phyloP scores from a whole-genome alignment of 2,329 filamentous ascomycete species.

The Hypoxylon sp. region DNA sequence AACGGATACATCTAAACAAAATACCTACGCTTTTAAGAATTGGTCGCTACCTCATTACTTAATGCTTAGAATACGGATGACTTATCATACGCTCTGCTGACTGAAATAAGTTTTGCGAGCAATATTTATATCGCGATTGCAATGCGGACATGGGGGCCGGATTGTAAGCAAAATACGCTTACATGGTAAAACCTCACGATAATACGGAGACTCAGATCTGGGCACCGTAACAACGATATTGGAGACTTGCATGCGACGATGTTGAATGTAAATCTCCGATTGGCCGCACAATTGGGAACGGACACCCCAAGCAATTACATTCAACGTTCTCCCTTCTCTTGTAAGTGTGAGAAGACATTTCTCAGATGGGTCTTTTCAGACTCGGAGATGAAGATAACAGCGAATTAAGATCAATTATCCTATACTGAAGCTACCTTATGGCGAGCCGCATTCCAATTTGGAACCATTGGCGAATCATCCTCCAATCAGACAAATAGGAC shows the following conservation, averaged over 20 bases:
- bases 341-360: conserved; percentile 7
- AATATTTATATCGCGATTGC: neutral
- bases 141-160: conserved; percentile 11
- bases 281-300: conserved; percentile 28
- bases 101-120: conserved; percentile 2
- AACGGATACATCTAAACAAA: neutral
- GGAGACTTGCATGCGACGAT: conserved; percentile 37
- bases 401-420: conserved; percentile 6
- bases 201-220: conserved; percentile 30
- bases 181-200: conserved; percentile 33
- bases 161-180: conserved; percentile 5
- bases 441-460: conserved; percentile 4
- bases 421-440: conserved; percentile 11
- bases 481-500: conserved; percentile 38
- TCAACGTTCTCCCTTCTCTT: conserved; percentile 19
- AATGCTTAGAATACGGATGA: neutral
- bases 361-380: neutral
- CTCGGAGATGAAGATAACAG: neutral
- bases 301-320: conserved; percentile 32
- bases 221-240: conserved; percentile 24
- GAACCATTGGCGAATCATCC: conserved; percentile 12
- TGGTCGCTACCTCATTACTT: neutral
- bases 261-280: conserved; percentile 40
- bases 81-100: neutral
- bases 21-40: neutral